Conservation (phyloP, 1,284 basidiomycete species). For the Chalciporus sp. region DNA sequence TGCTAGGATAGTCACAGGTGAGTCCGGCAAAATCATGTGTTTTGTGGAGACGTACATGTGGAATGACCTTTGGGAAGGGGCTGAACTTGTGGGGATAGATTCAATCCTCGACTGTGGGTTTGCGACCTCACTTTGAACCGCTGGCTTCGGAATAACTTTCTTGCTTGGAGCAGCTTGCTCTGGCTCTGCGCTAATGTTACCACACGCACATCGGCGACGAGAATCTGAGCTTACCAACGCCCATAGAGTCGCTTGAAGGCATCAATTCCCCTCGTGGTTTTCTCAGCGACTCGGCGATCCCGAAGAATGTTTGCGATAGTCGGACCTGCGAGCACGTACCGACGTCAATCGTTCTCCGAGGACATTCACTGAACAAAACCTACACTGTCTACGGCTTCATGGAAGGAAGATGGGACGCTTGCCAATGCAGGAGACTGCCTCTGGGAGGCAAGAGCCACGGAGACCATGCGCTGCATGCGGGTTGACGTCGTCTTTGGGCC, state of each 20-base stretch:
- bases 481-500: conserved; percentile 39
- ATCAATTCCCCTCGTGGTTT: conserved; percentile 52
- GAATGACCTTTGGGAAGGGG: conserved; percentile 35
- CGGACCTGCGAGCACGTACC: conserved; percentile 41
- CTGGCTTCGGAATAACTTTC: conserved; percentile 19
- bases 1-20: conserved; percentile 24
- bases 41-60: conserved; percentile 31
- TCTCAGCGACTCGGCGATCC: conserved; percentile 58
- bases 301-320: conserved; percentile 59
- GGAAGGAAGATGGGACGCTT: conserved; percentile 48
- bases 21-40: no score
- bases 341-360: neutral
- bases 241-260: conserved; percentile 43
- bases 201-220: neutral
- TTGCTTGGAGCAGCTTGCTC: conserved; percentile 47
- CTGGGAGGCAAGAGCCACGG: conserved; percentile 53
- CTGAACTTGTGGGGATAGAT: conserved; percentile 58
- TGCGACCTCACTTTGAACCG: conserved; percentile 10
- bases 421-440: conserved; percentile 33
- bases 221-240: conserved; percentile 40
- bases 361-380: neutral
- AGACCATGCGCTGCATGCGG: conserved; percentile 49
- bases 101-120: conserved; percentile 40
- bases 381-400: conserved; percentile 56
- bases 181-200: conserved; percentile 15